Evolutionary conservation across 164 flowering plant species (phyloP).

Genomic region (Vitis amurensis): DNA sequence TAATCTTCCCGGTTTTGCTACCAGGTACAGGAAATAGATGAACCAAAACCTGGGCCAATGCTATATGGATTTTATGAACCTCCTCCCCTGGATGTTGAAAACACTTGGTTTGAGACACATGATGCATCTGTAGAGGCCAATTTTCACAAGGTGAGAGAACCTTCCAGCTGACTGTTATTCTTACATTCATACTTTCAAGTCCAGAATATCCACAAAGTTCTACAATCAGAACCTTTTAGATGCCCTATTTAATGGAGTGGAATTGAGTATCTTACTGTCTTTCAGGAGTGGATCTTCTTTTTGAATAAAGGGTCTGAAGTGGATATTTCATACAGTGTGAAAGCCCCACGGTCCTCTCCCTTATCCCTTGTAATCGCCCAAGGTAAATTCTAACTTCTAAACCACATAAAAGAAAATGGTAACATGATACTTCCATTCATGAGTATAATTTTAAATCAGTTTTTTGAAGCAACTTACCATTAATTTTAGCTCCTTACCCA

Average conservation of each 20-base stretch:
- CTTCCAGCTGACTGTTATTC: constrained; percentile 4
- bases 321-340: constrained; percentile 46
- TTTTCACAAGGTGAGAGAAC: constrained; percentile 45
- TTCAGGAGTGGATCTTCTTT: constrained; percentile 64
- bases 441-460: too few relatives aligned
- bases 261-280: constrained; percentile 4
- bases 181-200: not conserved
- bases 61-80: constrained; percentile 50
- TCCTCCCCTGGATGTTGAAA: constrained; percentile 50
- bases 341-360: constrained; percentile 32
- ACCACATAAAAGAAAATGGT: not conserved
- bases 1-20: constrained; percentile 8
- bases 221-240: not conserved
- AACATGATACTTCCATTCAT: too few relatives aligned
- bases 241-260: not conserved
- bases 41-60: constrained; percentile 33
- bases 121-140: constrained; percentile 24
- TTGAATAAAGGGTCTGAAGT: constrained; percentile 56
- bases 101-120: constrained; percentile 49
- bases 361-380: constrained; percentile 53
- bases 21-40: constrained; percentile 41
- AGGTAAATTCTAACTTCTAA: constrained; percentile 32
- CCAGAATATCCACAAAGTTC: not conserved
- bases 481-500: too few relatives aligned
- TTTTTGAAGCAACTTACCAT: too few relatives aligned